Conservation (phyloP, 2,329 filamentous ascomycete species). For the Sporothrix sp. region DNA sequence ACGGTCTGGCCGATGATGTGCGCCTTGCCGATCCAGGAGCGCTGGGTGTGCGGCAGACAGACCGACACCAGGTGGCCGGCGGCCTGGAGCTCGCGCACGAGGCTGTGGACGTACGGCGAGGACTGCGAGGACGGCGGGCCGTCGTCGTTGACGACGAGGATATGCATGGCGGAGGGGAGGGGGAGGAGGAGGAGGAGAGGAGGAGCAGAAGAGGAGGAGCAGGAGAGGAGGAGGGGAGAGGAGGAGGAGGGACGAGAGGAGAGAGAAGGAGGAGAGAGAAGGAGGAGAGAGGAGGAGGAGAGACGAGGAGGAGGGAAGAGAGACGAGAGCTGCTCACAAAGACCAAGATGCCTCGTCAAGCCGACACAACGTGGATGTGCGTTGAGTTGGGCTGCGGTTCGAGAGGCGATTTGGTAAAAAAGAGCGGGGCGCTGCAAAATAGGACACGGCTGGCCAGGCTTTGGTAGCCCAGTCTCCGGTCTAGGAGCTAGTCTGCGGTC, state of each 20-base stretch:
- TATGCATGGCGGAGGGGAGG: slow-evolving; percentile 40
- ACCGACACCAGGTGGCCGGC: slow-evolving; percentile 85
- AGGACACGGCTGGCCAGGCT: too few relatives aligned
- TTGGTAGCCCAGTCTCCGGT: too few relatives aligned
- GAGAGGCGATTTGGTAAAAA: too few relatives aligned
- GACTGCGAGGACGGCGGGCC: slow-evolving; percentile 69
- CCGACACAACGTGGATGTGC: too few relatives aligned
- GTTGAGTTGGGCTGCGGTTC: too few relatives aligned
- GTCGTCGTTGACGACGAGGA: slow-evolving; percentile 67
- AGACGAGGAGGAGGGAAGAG: not conserved
- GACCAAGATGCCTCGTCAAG: too few relatives aligned
- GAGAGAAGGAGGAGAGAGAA: not conserved
- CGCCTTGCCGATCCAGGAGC: slow-evolving; percentile 97
- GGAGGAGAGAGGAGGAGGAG: not conserved
- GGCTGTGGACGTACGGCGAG: slow-evolving; percentile 69
- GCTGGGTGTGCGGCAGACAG: slow-evolving; percentile 79
- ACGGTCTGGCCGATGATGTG: slow-evolving; percentile 88
- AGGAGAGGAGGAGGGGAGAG: not conserved
- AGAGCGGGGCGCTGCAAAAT: too few relatives aligned
- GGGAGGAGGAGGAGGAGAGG: not conserved
- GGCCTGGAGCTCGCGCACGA: slow-evolving; percentile 59
- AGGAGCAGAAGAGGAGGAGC: not conserved
- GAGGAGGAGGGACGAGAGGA: not conserved
- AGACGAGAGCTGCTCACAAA: too few relatives aligned
- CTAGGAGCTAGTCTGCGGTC: too few relatives aligned